Evolutionary conservation across 352 stramenopile genomes (phyloP).

Genomic region (Pythium sp.): DNA sequence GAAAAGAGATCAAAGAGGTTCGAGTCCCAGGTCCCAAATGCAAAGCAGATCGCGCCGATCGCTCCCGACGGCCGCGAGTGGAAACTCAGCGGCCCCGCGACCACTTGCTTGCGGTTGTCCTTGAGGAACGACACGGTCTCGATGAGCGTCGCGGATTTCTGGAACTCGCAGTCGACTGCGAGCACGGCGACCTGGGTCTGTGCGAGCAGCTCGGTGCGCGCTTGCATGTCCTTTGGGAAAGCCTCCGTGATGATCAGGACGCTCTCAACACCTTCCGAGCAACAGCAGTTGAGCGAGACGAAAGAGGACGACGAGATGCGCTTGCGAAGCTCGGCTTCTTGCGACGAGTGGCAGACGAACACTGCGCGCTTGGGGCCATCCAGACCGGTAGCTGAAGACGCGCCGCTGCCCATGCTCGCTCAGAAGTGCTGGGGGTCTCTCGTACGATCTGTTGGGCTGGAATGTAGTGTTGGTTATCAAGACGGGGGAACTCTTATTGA

Average conservation of each 20-base stretch:
- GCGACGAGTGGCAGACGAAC: constrained; percentile 27
- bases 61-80: constrained; percentile 42
- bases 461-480: too few relatives aligned
- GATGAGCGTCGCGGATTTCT: constrained; percentile 30
- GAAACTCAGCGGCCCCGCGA: constrained; percentile 35
- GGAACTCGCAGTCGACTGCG: constrained; percentile 35
- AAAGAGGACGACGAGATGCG: constrained; percentile 7
- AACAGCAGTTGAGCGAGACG: neutral
- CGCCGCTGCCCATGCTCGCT: constrained; percentile 25
- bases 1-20: constrained; percentile 25
- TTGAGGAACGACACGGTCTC: constrained; percentile 54
- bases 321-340: constrained; percentile 16
- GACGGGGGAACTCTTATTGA: too few relatives aligned
- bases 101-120: constrained; percentile 34
- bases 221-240: constrained; percentile 32
- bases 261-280: neutral
- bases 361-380: constrained; percentile 6
- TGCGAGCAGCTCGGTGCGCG: constrained; percentile 27
- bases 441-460: too few relatives aligned
- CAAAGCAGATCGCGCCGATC: constrained; percentile 43
- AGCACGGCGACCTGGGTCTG: constrained; percentile 33
- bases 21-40: constrained; percentile 38
- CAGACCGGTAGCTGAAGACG: constrained; percentile 12
- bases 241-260: constrained; percentile 36
- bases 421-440: too few relatives aligned